Conservation (phyloP, 1,139 yeast species). For the Lodderomyces elongisporus region DNA sequence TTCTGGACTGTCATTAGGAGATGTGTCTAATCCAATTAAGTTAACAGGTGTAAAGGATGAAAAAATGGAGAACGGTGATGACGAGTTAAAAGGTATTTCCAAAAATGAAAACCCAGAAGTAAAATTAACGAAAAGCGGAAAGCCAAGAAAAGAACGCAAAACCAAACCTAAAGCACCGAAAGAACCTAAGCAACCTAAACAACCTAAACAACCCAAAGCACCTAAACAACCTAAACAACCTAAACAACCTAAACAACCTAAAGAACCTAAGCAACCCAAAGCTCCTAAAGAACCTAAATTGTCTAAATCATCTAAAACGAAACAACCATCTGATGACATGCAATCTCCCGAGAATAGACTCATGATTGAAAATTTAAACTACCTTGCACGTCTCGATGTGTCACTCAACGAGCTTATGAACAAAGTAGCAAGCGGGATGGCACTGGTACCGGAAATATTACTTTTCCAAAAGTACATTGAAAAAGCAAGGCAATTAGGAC, state of each 20-base stretch:
- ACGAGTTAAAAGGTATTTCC: not conserved
- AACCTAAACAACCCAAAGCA: not conserved
- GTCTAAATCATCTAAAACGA: not conserved
- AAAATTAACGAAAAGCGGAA: too few relatives aligned
- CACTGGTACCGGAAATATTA: conserved; percentile 63
- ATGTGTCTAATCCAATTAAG: too few relatives aligned
- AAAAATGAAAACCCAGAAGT: not conserved
- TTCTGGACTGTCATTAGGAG: too few relatives aligned
- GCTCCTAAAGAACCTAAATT: too few relatives aligned
- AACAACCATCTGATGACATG: conserved; percentile 33
- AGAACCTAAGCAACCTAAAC: not conserved
- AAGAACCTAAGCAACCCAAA: not conserved
- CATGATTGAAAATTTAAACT: conserved; percentile 77
- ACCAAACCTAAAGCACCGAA: conserved; percentile 1
- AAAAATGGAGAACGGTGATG: not conserved
- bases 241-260: not conserved
- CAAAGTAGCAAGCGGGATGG: conserved; percentile 76
- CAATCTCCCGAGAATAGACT: conserved; percentile 63
- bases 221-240: not conserved
- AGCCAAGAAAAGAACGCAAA: conserved; percentile 1
- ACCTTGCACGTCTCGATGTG: conserved; percentile 71
- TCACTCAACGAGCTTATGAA: conserved; percentile 70
- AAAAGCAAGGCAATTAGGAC: conserved; percentile 74
- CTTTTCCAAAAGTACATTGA: conserved; percentile 76
- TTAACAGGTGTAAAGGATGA: too few relatives aligned